phyloP scores from a whole-genome alignment of 2,329 filamentous ascomycete genomes.

The Apiospora sp. region DNA sequence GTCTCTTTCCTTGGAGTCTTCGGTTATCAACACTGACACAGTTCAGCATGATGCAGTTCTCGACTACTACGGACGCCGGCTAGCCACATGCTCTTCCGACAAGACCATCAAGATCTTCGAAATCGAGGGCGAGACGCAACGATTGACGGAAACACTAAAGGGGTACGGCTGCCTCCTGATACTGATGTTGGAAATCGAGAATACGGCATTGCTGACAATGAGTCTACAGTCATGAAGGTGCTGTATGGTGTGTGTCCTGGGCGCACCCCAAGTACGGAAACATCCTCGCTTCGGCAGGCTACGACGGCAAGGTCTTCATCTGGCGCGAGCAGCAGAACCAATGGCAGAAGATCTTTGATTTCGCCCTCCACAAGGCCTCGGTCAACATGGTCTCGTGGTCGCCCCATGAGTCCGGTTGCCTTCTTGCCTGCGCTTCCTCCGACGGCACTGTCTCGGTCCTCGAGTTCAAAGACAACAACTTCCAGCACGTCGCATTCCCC shows the following conservation, averaged over 20 bases:
- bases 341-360: slow-evolving; percentile 92
- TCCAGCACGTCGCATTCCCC: slow-evolving; percentile 87
- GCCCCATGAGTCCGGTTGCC: slow-evolving; percentile 94
- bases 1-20: slow-evolving; percentile 12
- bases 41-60: slow-evolving; percentile 92
- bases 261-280: slow-evolving; percentile 98
- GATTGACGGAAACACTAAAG: slow-evolving; percentile 90
- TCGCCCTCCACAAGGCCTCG: slow-evolving; percentile 90
- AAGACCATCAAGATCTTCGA: slow-evolving; percentile 99
- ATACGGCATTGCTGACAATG: neutral
- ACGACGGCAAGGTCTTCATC: slow-evolving; percentile 98
- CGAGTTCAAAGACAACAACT: slow-evolving; percentile 96
- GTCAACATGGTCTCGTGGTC: slow-evolving; percentile 98
- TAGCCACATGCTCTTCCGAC: slow-evolving; percentile 97
- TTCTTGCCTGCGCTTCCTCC: slow-evolving; percentile 92
- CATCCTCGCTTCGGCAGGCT: slow-evolving; percentile 93
- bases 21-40: slow-evolving; percentile 33
- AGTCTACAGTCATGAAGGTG: slow-evolving; percentile 82
- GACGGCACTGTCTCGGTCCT: slow-evolving; percentile 94
- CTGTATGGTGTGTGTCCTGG: slow-evolving; percentile 98
- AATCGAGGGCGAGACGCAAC: slow-evolving; percentile 91
- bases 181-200: neutral
- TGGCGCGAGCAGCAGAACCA: slow-evolving; percentile 86
- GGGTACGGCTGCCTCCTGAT: slow-evolving; percentile 66
- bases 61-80: slow-evolving; percentile 95